Percentiles rank a stretch among this genome's conserved stretches.
phyloP scores from a whole-genome alignment of 306 rosid genomes.

The Quercus bicolor region DNA sequence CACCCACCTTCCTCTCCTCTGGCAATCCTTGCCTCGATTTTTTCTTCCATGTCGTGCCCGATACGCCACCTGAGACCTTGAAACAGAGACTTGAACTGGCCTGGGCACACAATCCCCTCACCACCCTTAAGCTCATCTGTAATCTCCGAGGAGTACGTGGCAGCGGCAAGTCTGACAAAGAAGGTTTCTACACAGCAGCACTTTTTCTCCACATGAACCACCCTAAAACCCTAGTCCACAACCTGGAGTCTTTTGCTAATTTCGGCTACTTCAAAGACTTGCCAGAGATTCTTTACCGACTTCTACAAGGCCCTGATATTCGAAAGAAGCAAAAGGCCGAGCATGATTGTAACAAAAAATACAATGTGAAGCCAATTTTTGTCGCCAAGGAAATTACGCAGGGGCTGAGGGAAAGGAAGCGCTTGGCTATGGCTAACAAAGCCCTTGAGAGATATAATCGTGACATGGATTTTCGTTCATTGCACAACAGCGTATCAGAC shows the following conservation, averaged over 20 bases:
- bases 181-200: too few species aligned
- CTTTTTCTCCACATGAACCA: constrained; percentile 39
- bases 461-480: constrained; percentile 36
- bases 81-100: too few species aligned
- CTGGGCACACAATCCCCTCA: too few species aligned
- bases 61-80: too few species aligned
- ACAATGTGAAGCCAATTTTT: neutral
- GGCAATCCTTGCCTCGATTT: too few species aligned
- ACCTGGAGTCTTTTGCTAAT: constrained; percentile 44
- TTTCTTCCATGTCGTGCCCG: too few species aligned
- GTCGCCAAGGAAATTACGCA: neutral
- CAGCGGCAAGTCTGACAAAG: too few species aligned
- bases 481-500: constrained; percentile 50
- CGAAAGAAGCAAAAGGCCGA: constrained; percentile 27
- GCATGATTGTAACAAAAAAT: constrained; percentile 18
- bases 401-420: constrained; percentile 19
- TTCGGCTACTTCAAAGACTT: constrained; percentile 76
- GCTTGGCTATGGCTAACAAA: constrained; percentile 52
- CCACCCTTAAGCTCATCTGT: too few species aligned
- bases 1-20: too few species aligned
- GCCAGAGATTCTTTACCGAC: constrained; percentile 63
- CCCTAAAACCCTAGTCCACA: constrained; percentile 60
- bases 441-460: constrained; percentile 31
- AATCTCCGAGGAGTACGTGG: too few species aligned
- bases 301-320: constrained; percentile 42